A percentile compares a stretch with the other conserved stretches of the same genome.
Conservation (phyloP, 2,329 filamentous ascomycete species). For the Colletotrichum sp. region DNA sequence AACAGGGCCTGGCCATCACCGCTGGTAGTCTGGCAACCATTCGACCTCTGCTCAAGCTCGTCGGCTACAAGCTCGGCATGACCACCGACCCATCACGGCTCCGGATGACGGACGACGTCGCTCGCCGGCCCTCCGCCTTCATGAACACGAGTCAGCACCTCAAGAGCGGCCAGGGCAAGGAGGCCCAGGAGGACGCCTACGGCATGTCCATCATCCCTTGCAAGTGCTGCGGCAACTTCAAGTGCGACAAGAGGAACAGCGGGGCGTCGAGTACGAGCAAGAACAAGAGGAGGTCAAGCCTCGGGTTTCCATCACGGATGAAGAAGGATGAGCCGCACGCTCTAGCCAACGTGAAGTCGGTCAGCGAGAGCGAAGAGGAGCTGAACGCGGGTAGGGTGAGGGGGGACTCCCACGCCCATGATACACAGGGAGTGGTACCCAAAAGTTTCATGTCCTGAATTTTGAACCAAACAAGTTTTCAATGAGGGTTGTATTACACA, state of each 20-base stretch:
- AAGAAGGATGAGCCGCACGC: neutral
- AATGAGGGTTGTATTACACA: neutral
- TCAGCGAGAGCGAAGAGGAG: constrained; percentile 11
- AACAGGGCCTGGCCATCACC: constrained; percentile 52
- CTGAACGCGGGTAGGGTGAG: neutral
- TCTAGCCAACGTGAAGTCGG: neutral
- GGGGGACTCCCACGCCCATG: neutral
- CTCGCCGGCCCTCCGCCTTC: neutral
- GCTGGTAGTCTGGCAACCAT: constrained; percentile 53
- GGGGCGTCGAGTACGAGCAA: neutral
- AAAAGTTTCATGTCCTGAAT: neutral
- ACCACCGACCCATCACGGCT: neutral
- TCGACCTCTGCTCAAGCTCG: constrained; percentile 43
- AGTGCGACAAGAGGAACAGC: neutral
- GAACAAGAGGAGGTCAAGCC: neutral
- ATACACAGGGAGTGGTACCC: neutral
- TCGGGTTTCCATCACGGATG: neutral
- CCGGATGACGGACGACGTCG: neutral
- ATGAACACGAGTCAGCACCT: neutral
- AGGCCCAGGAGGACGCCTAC: neutral
- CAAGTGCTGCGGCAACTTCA: neutral
- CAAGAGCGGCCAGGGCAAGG: neutral
- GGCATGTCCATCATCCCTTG: neutral
- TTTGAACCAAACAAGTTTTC: neutral
- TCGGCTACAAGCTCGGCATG: constrained; percentile 36